phyloP scores from a whole-genome alignment of 2,329 filamentous ascomycete genomes.

The Diaporthe aspalathi region DNA sequence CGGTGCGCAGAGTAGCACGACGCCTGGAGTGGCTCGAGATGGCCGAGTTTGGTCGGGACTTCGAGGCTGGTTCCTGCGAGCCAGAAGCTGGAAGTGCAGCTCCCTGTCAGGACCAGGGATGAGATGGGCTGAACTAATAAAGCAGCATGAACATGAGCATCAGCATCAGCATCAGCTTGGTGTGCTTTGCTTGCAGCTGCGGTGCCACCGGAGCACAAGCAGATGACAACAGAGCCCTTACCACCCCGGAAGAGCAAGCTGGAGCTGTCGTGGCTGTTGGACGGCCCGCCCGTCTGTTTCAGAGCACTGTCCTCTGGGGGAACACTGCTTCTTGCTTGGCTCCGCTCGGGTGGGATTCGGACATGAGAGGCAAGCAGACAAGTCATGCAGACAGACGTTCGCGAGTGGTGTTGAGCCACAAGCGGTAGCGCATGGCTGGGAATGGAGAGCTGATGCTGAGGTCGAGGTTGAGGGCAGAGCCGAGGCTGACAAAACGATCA shows the following conservation, averaged over 20 bases:
- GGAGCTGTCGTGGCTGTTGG: not conserved
- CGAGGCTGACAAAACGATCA: slow-evolving; percentile 17
- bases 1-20: not conserved
- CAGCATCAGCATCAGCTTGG: not conserved
- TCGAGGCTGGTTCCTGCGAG: too few relatives aligned
- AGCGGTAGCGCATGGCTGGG: not conserved
- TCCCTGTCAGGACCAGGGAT: not conserved
- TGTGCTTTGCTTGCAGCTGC: not conserved
- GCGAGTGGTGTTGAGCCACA: not conserved
- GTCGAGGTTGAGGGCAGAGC: too few relatives aligned
- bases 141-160: not conserved
- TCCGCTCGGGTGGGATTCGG: not conserved
- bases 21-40: not conserved
- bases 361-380: not conserved
- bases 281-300: not conserved
- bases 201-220: not conserved
- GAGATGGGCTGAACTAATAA: slow-evolving; percentile 2
- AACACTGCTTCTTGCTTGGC: not conserved
- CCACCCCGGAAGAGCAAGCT: not conserved
- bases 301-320: not conserved
- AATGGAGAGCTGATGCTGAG: not conserved
- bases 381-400: not conserved
- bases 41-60: not conserved
- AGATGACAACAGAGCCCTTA: not conserved
- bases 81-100: not conserved